Evolutionary conservation across 73 alveolate genomes (phyloP).

Genomic region (Breviolum minutum): DNA sequence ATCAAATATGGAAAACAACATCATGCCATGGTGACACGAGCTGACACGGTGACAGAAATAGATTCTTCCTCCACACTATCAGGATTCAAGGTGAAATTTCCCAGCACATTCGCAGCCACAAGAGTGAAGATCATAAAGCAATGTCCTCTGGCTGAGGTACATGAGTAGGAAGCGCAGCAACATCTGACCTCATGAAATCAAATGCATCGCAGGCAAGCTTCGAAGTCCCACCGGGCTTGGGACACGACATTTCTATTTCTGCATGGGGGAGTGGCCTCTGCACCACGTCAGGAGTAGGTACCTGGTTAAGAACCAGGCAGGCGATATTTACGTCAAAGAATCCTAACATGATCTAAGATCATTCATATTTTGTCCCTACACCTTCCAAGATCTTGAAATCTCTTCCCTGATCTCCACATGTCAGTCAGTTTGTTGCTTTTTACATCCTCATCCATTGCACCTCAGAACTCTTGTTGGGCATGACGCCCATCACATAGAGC

Average conservation of each 20-base stretch:
- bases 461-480: slow-evolving; percentile 18
- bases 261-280: not conserved
- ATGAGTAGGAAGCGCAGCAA: slow-evolving; percentile 9
- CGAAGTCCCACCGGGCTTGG: not conserved
- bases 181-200: not conserved
- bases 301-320: not conserved
- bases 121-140: no score
- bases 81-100: no score
- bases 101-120: not conserved
- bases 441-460: not conserved
- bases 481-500: slow-evolving; percentile 26
- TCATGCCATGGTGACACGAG: no score
- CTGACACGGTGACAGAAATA: no score
- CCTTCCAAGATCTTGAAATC: no score
- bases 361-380: no score
- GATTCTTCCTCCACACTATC: no score
- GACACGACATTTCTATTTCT: slow-evolving; percentile 1
- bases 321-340: not conserved
- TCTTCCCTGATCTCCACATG: not conserved
- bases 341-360: not conserved
- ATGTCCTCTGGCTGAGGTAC: slow-evolving; percentile 20
- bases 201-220: no score
- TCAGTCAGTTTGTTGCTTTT: not conserved
- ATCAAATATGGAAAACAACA: no score
- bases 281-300: not conserved